A percentile compares a stretch with the other conserved stretches of the same genome.
Evolutionary conservation across 2,329 filamentous ascomycete species (phyloP).

Genomic region (Colletotrichum melonis): DNA sequence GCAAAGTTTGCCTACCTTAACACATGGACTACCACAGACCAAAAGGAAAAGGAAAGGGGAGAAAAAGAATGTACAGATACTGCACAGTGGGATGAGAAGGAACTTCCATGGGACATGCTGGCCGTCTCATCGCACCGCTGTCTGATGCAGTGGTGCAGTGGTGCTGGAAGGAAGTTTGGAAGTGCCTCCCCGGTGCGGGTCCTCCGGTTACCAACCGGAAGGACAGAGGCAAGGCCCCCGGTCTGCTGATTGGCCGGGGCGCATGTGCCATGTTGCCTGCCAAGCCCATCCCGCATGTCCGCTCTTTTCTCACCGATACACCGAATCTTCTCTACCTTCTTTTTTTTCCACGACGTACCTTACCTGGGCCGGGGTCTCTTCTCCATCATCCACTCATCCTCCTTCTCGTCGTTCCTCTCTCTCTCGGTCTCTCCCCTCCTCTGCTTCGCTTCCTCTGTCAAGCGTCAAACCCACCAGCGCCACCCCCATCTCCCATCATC

Average conservation of each 20-base stretch:
- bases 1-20: neutral
- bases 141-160: too few species aligned
- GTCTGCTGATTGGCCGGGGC: constrained; percentile 20
- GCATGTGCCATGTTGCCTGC: constrained; percentile 28
- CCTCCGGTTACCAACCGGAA: constrained; percentile 35
- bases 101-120: too few species aligned
- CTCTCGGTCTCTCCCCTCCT: neutral
- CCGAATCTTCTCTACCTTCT: constrained; percentile 27
- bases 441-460: neutral
- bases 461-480: neutral
- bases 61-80: too few species aligned
- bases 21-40: too few species aligned
- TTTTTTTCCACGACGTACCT: constrained; percentile 2
- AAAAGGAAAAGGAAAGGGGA: too few species aligned
- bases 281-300: constrained; percentile 29
- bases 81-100: too few species aligned
- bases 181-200: constrained; percentile 1
- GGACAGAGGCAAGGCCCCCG: constrained; percentile 21
- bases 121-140: neutral
- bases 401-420: neutral
- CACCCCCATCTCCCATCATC: constrained; percentile 5
- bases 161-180: neutral
- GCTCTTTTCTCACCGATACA: constrained; percentile 37
- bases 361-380: neutral
- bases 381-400: neutral